A percentile compares a stretch with the other conserved stretches of the same genome.
phyloP scores from a whole-genome alignment of 495 filamentous ascomycete genomes.

The Aspergillus conjunctus region DNA sequence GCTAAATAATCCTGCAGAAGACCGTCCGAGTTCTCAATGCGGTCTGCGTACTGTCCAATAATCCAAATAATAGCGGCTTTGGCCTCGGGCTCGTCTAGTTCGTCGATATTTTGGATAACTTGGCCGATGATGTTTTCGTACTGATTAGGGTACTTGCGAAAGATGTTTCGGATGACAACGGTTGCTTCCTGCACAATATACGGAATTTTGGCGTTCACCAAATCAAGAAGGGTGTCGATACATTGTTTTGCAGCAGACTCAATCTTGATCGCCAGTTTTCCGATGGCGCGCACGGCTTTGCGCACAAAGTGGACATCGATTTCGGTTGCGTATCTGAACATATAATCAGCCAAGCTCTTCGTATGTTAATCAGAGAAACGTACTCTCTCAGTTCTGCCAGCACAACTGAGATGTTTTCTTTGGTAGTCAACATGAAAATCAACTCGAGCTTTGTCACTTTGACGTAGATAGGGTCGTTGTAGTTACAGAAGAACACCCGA shows the following conservation, averaged over 20 bases:
- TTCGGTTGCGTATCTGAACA: slow-evolving; percentile 80
- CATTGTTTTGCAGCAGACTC: slow-evolving; percentile 88
- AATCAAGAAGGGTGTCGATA: slow-evolving; percentile 88
- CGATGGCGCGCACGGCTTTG: slow-evolving; percentile 96
- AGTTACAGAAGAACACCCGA: slow-evolving; percentile 99
- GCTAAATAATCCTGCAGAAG: slow-evolving; percentile 94
- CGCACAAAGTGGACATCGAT: slow-evolving; percentile 99
- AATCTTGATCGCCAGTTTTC: slow-evolving; percentile 98
- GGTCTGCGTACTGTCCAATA: slow-evolving; percentile 95
- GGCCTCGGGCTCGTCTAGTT: slow-evolving; percentile 96
- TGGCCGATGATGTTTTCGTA: slow-evolving; percentile 97
- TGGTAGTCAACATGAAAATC: slow-evolving; percentile 97
- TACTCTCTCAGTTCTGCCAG: slow-evolving; percentile 92
- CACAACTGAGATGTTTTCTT: slow-evolving; percentile 95
- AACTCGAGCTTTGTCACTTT: slow-evolving; percentile 99
- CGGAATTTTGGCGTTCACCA: slow-evolving; percentile 97
- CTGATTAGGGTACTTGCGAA: slow-evolving; percentile 97
- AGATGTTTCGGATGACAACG: slow-evolving; percentile 98
- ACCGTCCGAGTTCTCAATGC: slow-evolving; percentile 93
- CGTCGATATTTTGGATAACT: slow-evolving; percentile 94
- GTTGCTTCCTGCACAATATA: slow-evolving; percentile 99
- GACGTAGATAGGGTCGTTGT: slow-evolving; percentile 99
- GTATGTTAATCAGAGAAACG: slow-evolving; percentile 16
- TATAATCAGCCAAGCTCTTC: slow-evolving; percentile 14
- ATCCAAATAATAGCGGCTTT: slow-evolving; percentile 99